Evolutionary conservation across 2,329 filamentous ascomycete genomes (phyloP).

Genomic region (Proliferodiscus dingleyae): DNA sequence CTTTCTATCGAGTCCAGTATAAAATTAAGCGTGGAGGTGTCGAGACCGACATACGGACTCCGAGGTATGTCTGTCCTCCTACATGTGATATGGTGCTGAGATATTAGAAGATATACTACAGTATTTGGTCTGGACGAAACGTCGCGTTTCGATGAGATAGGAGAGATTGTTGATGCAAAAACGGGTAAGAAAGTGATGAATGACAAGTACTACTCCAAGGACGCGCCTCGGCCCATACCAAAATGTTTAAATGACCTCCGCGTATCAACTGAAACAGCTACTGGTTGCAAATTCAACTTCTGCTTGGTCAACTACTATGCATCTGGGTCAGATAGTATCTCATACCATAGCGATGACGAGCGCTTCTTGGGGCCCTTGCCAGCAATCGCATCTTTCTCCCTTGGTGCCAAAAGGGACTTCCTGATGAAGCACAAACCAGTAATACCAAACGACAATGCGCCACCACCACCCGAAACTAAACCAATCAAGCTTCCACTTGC

Average conservation of each 20-base stretch:
- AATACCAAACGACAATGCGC: slow-evolving; percentile 30
- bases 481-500: slow-evolving; percentile 49
- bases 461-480: slow-evolving; percentile 33
- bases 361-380: slow-evolving; percentile 66
- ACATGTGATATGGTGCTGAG: slow-evolving; percentile 23
- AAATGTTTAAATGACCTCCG: slow-evolving; percentile 62
- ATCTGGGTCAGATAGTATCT: slow-evolving; percentile 70
- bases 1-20: slow-evolving; percentile 73
- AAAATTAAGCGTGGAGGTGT: slow-evolving; percentile 61
- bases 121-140: slow-evolving; percentile 59
- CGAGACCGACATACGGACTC: slow-evolving; percentile 56
- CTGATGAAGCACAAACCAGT: slow-evolving; percentile 72
- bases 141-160: slow-evolving; percentile 48
- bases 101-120: slow-evolving; percentile 55
- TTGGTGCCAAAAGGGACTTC: slow-evolving; percentile 71
- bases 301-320: slow-evolving; percentile 81
- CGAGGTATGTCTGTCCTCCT: slow-evolving; percentile 33
- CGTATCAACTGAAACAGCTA: slow-evolving; percentile 58
- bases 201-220: slow-evolving; percentile 51
- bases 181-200: slow-evolving; percentile 36
- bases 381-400: slow-evolving; percentile 68
- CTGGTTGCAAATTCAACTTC: slow-evolving; percentile 68
- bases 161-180: slow-evolving; percentile 41
- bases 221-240: slow-evolving; percentile 65
- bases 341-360: slow-evolving; percentile 78